Evolutionary conservation across 1,139 yeast species (phyloP), one percentile per base, ranked within the genome.

Genomic region (Eremothecium gossypii): DNA sequence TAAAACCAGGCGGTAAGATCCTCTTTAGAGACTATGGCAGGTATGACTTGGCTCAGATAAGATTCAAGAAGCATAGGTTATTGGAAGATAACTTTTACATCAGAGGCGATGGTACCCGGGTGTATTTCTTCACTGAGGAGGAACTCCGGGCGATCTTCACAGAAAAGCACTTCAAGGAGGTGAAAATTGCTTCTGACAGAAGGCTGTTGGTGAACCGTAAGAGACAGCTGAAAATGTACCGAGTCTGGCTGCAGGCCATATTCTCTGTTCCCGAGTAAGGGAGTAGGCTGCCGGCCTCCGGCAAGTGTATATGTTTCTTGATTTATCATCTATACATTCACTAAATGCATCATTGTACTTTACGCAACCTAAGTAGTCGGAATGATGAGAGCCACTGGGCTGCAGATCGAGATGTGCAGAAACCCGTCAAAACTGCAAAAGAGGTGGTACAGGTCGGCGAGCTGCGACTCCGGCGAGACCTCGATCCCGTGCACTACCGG

Each of bases 91-190:
- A 91, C 63, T 91, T 91, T 59, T 91, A 91, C 63, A 86, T 89
- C 33, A 76, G 99, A 57, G 99, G 99, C 32, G 99, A 91, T 60
- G 98, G 98, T 40, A 91, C 99, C 1, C 72, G 98, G 53, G 98
- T 93, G 9, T 91, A 91, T 63, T 91, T 91, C 66, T 91, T 91
- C 67, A 86, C 96, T 1, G 97, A 89, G 59, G 95, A 89, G 44
- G 96, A 91, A 64, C 66, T 89, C 46, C 71, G 84, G 48, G 69
- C 74, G 34, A 84, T 89, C 8, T 91, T 91, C 62, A 76, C 84
- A 31, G 59, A 61, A 11, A 66, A 63, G n/a, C 71, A 71, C 10
- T 86, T 91, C 56, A 64, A 60, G 12, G 89, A 84, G 50, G 73
- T 70, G 30, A 83, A 76, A 61, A 82, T 91, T 36, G 96, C 87